Evolutionary conservation across 2,329 filamentous ascomycete species (phyloP).

Genomic region (Didymellaceae sp.): DNA sequence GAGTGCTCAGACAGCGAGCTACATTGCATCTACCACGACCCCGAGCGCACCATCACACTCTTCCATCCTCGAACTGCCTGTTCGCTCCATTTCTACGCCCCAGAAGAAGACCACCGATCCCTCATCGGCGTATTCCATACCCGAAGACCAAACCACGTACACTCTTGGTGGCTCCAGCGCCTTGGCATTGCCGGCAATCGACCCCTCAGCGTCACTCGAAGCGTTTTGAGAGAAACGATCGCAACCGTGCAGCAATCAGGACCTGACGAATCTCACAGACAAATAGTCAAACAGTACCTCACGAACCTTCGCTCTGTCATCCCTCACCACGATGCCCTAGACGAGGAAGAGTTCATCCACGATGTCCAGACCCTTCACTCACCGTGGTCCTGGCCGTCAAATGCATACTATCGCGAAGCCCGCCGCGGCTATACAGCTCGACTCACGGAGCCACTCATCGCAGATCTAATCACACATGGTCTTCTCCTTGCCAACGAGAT

Average conservation of each 20-base stretch:
- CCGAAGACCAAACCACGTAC: neutral
- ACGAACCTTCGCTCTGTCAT: neutral
- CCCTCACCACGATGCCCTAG: neutral
- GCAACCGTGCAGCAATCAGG: neutral
- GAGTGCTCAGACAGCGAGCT: neutral
- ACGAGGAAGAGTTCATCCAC: slow-evolving; percentile 3
- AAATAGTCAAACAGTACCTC: neutral
- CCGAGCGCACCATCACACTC: neutral
- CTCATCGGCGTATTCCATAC: neutral
- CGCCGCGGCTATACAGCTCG: neutral
- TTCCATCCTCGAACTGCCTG: neutral
- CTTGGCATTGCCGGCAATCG: neutral
- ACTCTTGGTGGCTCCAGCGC: slow-evolving; percentile 1
- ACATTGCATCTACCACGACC: slow-evolving; percentile 4
- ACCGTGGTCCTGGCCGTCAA: neutral
- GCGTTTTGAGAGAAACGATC: neutral
- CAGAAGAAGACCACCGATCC: neutral
- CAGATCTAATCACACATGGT: neutral
- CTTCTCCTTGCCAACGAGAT: neutral
- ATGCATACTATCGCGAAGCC: slow-evolving; percentile 1
- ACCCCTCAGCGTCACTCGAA: neutral
- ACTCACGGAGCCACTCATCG: neutral
- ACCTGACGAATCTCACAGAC: neutral
- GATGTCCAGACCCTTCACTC: neutral
- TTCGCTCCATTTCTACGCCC: neutral